A percentile compares a stretch with the other conserved stretches of the same genome.
phyloP scores from a whole-genome alignment of 352 stramenopile species.

The Phytophthora cactorum region DNA sequence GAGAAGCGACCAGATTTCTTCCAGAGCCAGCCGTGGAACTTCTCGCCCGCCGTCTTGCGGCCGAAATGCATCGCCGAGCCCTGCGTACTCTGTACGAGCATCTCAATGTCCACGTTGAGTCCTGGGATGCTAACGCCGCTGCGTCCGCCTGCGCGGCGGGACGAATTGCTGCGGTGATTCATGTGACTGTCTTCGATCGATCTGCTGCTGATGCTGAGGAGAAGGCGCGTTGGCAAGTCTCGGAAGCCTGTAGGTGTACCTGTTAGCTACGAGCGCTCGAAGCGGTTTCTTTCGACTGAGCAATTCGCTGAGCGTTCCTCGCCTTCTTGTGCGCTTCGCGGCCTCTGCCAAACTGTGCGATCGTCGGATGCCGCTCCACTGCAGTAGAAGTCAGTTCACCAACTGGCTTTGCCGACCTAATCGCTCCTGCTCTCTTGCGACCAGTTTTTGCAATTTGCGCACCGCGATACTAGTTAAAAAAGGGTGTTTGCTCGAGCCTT shows the following conservation, averaged over 20 bases:
- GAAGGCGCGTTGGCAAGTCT: constrained; percentile 22
- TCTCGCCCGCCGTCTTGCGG: constrained; percentile 64
- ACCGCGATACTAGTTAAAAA: constrained; percentile 17
- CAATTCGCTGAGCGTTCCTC: constrained; percentile 26
- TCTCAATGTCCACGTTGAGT: constrained; percentile 83
- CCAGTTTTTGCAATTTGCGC: constrained; percentile 12
- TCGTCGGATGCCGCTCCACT: constrained; percentile 29
- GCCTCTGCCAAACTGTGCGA: constrained; percentile 46
- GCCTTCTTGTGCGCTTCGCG: constrained; percentile 35
- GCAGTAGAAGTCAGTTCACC: constrained; percentile 35
- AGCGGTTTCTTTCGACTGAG: constrained; percentile 21
- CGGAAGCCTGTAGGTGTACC: constrained; percentile 1
- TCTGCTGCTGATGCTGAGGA: constrained; percentile 1
- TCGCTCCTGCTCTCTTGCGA: constrained; percentile 33
- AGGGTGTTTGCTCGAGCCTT: neutral
- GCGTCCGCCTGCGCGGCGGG: constrained; percentile 15
- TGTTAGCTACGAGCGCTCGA: constrained; percentile 20
- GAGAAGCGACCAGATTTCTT: constrained; percentile 82
- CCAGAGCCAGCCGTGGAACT: constrained; percentile 87
- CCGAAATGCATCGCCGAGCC: constrained; percentile 74
- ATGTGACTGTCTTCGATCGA: constrained; percentile 13
- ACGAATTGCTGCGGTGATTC: constrained; percentile 43
- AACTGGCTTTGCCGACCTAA: constrained; percentile 33
- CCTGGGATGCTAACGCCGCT: constrained; percentile 42
- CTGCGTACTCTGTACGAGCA: constrained; percentile 86